Conservation (phyloP, 129 eudicot genomes). For the Pittosporum tobira region DNA sequence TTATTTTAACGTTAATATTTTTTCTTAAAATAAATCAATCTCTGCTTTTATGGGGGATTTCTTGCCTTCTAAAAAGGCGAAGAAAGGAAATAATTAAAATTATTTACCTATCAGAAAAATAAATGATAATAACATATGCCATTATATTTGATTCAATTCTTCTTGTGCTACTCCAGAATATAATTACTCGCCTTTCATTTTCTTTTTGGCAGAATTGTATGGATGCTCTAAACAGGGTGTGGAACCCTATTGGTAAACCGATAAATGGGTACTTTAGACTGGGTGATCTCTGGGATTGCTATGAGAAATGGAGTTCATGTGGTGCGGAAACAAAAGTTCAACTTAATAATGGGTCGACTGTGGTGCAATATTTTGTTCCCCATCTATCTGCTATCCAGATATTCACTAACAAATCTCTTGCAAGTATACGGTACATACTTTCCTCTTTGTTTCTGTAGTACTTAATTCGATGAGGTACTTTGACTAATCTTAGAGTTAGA, state of each 20-base stretch:
- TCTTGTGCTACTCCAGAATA: too few relatives aligned
- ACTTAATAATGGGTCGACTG: neutral
- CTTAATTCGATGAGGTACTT: too few relatives aligned
- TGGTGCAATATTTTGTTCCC: constrained; percentile 23
- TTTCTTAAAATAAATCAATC: neutral
- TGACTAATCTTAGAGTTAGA: too few relatives aligned
- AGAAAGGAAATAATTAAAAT: neutral
- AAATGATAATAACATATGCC: too few relatives aligned
- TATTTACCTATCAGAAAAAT: too few relatives aligned
- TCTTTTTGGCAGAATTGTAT: neutral
- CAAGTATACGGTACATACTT: neutral
- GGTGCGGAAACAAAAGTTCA: constrained; percentile 10
- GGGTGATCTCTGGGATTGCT: constrained; percentile 16
- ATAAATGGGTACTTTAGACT: constrained; percentile 3
- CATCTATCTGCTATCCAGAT: constrained; percentile 26
- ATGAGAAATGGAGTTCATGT: constrained; percentile 17
- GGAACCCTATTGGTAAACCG: neutral
- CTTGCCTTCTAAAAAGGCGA: neutral
- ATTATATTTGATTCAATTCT: too few relatives aligned
- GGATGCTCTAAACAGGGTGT: neutral
- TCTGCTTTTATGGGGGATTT: neutral
- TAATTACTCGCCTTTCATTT: neutral
- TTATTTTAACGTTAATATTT: neutral
- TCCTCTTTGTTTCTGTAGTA: neutral
- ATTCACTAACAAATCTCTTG: constrained; percentile 10